Base-by-base conservation (phyloP, 139 green algal species). In the Chlamydomonas eustigma region DNA sequence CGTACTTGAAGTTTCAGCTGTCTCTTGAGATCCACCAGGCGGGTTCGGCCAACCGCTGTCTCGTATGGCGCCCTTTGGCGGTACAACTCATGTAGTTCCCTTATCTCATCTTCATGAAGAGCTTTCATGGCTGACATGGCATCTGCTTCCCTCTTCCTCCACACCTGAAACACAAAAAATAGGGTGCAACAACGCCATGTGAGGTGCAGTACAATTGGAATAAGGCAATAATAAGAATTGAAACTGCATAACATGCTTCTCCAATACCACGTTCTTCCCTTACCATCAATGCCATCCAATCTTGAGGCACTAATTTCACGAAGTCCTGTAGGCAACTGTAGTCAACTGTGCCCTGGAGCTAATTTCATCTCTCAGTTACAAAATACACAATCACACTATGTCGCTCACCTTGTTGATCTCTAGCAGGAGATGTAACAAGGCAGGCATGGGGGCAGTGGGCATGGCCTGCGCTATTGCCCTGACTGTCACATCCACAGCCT, bases 21-120 rank as follows among this genome's bases (percentile, higher is more conserved):
- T 4, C 68, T 44, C 67, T 80, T 80, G 18, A 80, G 50, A 30
- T 80, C 76, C 4, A 30, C 32, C 36, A 80, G 67, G 4, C 50
- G 44, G 28, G 76, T 80, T 4, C 50, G 33, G 1, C 76, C 76
- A 5, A 80, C 76, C 35, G 66, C 67, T 0, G 76, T 67, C 67
- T 80, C 76, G 35, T 80, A 80, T 8, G 76, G 76, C 25, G 76
- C 76, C 63, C 76, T 66, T 67, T 80, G 75, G 39, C 75, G 75
- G 44, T 80, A 80, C 24, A 80, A 65, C 3, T 67, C 24, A 32
- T 80, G 75, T 4, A 80, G 32, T 35, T 80, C 75, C 2, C 75
- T 31, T 28, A 70, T 22, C 75, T 80, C 75, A 31, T 18, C 65
- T 24, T 30, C 36, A 67, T 80, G 65, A 34, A 51, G 24, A 6